Conservation (phyloP, 2,329 filamentous ascomycete genomes). For the Fusarium neocosmosporiellum region DNA sequence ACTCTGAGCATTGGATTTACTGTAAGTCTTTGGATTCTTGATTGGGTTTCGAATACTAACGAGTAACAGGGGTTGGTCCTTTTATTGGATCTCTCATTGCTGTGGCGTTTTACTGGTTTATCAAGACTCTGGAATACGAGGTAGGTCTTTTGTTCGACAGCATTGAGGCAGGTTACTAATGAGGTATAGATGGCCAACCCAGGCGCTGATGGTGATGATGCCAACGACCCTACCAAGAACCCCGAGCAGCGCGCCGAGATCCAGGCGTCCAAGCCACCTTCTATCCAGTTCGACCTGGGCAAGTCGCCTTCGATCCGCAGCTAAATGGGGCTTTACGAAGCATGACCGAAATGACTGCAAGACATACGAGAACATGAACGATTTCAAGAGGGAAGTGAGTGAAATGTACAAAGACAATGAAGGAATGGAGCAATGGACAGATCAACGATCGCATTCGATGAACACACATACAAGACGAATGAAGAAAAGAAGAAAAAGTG, state of each 20-base stretch:
- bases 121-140: conserved; percentile 55
- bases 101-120: conserved; percentile 53
- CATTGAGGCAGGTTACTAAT: not conserved
- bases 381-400: conserved; percentile 10
- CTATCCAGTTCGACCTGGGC: conserved; percentile 27
- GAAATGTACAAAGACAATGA: not conserved
- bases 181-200: conserved; percentile 56
- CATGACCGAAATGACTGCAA: conserved; percentile 9
- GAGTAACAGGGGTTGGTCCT: conserved; percentile 48
- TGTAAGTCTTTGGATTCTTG: conserved; percentile 35
- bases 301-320: conserved; percentile 40
- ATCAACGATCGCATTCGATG: not conserved
- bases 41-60: not conserved
- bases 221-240: conserved; percentile 58
- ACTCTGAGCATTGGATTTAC: conserved; percentile 61
- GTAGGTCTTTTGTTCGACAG: conserved; percentile 17
- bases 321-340: conserved; percentile 7
- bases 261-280: conserved; percentile 27
- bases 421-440: not conserved
- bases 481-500: not conserved
- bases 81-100: conserved; percentile 49
- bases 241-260: conserved; percentile 52
- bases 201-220: conserved; percentile 57
- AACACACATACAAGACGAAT: not conserved
- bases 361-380: conserved; percentile 9